These are phyloP conservation scores for Tricholoma matsutake DNA, from an alignment of 768 basidiomycete species.

Conservation along the genomic window DNA sequence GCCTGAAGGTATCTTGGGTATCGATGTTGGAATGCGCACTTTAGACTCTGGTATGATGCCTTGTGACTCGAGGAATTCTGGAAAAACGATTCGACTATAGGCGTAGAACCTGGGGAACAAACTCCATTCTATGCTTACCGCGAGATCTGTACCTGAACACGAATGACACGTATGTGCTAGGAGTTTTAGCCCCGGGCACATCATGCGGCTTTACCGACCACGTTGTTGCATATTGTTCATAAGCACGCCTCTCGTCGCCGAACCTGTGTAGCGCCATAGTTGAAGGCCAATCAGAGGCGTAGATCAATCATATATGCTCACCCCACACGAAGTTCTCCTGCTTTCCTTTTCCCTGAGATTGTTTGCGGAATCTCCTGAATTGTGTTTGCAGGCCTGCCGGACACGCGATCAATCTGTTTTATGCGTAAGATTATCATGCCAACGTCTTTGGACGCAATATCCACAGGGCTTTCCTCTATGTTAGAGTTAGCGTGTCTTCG, in stretches of 20 bases:
- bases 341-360: slow-evolving; percentile 33
- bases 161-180: slow-evolving; percentile 60
- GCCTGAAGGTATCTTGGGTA: slow-evolving; percentile 20
- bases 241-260: slow-evolving; percentile 38
- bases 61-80: slow-evolving; percentile 51
- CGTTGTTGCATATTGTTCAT: slow-evolving; percentile 44
- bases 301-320: slow-evolving; percentile 21
- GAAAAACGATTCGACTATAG: neutral
- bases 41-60: slow-evolving; percentile 42
- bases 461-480: slow-evolving; percentile 9
- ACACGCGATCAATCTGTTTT: slow-evolving; percentile 27
- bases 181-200: slow-evolving; percentile 24
- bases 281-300: neutral
- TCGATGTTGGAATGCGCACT: slow-evolving; percentile 15
- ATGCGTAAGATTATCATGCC: slow-evolving; percentile 58
- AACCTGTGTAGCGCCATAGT: slow-evolving; percentile 35
- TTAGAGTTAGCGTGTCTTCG: neutral
- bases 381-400: slow-evolving; percentile 35
- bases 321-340: slow-evolving; percentile 47
- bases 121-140: slow-evolving; percentile 32
- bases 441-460: slow-evolving; percentile 33
- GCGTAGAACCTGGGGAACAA: neutral
- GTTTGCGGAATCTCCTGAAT: slow-evolving; percentile 36
- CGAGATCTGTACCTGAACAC: slow-evolving; percentile 60
- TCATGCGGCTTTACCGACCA: slow-evolving; percentile 53